Percentiles rank a stretch among this genome's conserved stretches.
Conservation (phyloP, 2,329 filamentous ascomycete species). For the Calonectria hawksworthii region DNA sequence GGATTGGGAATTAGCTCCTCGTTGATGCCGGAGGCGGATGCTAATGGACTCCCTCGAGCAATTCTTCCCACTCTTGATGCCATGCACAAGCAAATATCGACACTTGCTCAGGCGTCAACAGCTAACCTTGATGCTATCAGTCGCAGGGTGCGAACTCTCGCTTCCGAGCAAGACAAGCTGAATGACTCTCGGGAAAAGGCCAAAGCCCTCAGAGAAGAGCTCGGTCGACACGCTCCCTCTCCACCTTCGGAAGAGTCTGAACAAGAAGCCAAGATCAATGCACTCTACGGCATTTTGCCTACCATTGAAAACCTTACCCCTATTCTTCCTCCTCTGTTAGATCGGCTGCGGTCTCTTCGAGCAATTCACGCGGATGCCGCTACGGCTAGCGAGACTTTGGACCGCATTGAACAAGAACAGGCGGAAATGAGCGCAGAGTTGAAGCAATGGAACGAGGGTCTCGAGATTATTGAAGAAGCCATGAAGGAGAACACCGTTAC, state of each 20-base stretch:
- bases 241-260: conserved; percentile 70
- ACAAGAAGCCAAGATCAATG: conserved; percentile 88
- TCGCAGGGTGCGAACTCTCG: conserved; percentile 77
- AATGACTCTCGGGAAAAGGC: conserved; percentile 75
- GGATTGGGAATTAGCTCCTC: conserved; percentile 83
- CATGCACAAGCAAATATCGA: conserved; percentile 84
- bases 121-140: conserved; percentile 81
- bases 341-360: conserved; percentile 85
- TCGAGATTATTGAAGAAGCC: conserved; percentile 83
- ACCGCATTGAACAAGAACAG: conserved; percentile 83
- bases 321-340: conserved; percentile 85
- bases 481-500: conserved; percentile 78
- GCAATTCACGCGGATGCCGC: conserved; percentile 91
- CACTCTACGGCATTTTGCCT: conserved; percentile 88
- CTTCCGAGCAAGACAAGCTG: conserved; percentile 79
- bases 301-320: conserved; percentile 91
- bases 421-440: conserved; percentile 87
- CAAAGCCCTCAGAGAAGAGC: conserved; percentile 72
- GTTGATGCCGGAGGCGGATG: conserved; percentile 72
- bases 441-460: conserved; percentile 84
- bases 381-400: conserved; percentile 81
- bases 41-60: conserved; percentile 72
- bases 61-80: conserved; percentile 86
- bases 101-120: conserved; percentile 80
- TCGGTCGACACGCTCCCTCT: conserved; percentile 61